These are phyloP conservation scores for Nepenthes alata DNA, from an alignment of 179 eudicot species.

Conservation along the genomic window DNA sequence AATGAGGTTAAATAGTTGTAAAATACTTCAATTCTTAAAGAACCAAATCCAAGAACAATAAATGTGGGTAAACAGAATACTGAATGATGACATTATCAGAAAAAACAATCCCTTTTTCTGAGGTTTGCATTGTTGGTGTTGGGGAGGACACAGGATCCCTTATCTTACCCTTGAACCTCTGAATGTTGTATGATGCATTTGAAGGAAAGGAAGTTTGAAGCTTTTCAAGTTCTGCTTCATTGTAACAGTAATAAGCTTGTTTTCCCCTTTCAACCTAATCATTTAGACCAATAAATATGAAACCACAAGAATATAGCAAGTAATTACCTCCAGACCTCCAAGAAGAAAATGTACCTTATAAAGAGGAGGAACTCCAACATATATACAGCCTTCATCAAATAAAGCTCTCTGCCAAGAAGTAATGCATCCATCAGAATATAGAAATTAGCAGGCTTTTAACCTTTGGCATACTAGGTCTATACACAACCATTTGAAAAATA, in stretches of 20 bases:
- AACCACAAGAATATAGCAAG: slow-evolving; percentile 1
- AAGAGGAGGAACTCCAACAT: slow-evolving; percentile 95
- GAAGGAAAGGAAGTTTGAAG: slow-evolving; percentile 57
- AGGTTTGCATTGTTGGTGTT: not conserved
- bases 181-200: slow-evolving; percentile 84
- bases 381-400: slow-evolving; percentile 82
- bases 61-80: too few relatives aligned
- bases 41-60: too few relatives aligned
- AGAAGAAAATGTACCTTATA: slow-evolving; percentile 51
- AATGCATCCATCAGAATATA: not conserved
- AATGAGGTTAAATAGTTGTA: too few relatives aligned
- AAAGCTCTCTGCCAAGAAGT: slow-evolving; percentile 65
- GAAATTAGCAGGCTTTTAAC: too few relatives aligned
- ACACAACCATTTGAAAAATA: not conserved
- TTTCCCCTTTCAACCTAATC: slow-evolving; percentile 85
- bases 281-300: slow-evolving; percentile 5
- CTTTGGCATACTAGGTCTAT: too few relatives aligned
- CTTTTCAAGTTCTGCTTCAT: slow-evolving; percentile 59
- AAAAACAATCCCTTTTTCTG: not conserved
- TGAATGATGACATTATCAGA: not conserved
- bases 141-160: not conserved
- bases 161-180: slow-evolving; percentile 76
- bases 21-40: too few relatives aligned
- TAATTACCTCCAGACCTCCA: not conserved
- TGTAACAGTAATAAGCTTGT: slow-evolving; percentile 68